Base-by-base conservation (phyloP, 2,329 filamentous ascomycete genomes). In the Chaetomiaceae sp. region DNA sequence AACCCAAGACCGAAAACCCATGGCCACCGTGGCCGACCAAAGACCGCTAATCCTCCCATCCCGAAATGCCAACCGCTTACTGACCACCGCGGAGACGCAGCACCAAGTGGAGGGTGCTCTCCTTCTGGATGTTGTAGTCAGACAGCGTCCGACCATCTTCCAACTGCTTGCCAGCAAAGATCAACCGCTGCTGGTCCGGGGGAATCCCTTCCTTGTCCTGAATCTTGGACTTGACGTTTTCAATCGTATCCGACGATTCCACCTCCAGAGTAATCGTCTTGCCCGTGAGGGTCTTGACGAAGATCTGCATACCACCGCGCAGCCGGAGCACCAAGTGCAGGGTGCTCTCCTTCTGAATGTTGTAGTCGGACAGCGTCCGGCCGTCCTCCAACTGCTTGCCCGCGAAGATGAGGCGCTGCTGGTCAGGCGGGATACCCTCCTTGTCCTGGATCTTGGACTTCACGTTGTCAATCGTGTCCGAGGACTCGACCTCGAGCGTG, bases 231-330 rank as follows among this genome's bases (percentile, higher is more conserved):
- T 96, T 96, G 1, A 96, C 91, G 60, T 95, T 95, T 75, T 95
- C 90, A 68, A 95, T 95, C 0, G 90, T 95, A 66, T 95, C 90
- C 11, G 84, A 89, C 0, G 86, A 90, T 68, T 95, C 90, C 2
- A 95, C 90, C 70, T 95, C 91, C 1, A 95, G 75, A 0, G 91
- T 96, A 62, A 96, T 96, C 1, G 91, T 96, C 79, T 96, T 96
- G 59, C 91, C 91, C 0, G 88, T 92, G 2, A 92, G 74, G 0
- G 88, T 91, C 81, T 91, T 91, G 67, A 91, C 88, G 63, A 91
- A 91, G 62, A 91, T 91, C 66, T 91, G 88, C 87, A 91, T 91
- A 72, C 89, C 89, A 78, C 89, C 89, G 74, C 89, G 89, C 6
- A 92, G 83, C 68, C 88, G 85, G 22, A 92, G 84, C 43, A 92